Conservation (phyloP, 805 yeast genomes). For the Saturnispora gosingensis region DNA sequence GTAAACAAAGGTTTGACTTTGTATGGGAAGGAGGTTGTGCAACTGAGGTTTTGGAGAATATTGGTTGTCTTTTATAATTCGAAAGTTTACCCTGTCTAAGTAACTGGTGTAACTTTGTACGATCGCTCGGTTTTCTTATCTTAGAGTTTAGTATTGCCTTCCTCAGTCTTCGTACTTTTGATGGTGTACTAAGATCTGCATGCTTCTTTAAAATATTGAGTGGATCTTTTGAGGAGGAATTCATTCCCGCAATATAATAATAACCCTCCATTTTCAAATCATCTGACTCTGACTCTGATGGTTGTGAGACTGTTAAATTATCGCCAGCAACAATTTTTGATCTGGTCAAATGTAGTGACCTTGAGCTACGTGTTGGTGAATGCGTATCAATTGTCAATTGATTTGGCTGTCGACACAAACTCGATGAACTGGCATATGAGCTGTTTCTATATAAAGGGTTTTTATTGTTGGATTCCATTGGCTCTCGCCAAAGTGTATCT, state of each 20-base stretch:
- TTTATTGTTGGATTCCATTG: not conserved
- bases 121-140: constrained; percentile 1
- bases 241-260: constrained; percentile 1
- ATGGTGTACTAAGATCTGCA: constrained; percentile 17
- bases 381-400: not conserved
- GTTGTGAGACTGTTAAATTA: not conserved
- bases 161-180: constrained; percentile 21
- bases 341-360: not conserved
- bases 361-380: not conserved
- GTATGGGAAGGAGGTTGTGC: not conserved
- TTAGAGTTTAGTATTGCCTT: constrained; percentile 13
- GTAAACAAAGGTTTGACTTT: not conserved
- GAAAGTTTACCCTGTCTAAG: not conserved
- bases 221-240: constrained; percentile 5
- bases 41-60: not conserved
- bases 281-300: constrained; percentile 2
- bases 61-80: not conserved
- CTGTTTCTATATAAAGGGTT: not conserved
- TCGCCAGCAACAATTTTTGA: constrained; percentile 1
- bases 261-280: constrained; percentile 2
- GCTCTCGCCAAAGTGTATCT: constrained; percentile 29
- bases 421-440: not conserved
- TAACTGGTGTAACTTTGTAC: not conserved
- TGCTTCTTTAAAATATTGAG: constrained; percentile 4
- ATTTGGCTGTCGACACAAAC: not conserved